These are phyloP conservation scores for Phialophora chinensis DNA, from an alignment of 2,329 filamentous ascomycete species.

Conservation along the genomic window DNA sequence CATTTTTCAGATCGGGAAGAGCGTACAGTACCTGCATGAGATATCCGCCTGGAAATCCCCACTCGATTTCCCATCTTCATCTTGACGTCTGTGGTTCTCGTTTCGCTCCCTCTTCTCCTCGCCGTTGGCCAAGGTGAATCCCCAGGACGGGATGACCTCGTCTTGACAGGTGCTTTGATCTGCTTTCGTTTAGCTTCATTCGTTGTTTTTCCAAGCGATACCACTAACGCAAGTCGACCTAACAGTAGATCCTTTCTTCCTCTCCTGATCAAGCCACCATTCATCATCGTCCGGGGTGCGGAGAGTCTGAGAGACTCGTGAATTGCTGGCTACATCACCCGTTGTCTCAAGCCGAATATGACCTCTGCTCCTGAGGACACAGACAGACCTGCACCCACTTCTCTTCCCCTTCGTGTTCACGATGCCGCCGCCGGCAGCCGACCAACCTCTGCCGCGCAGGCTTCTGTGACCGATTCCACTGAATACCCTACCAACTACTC, in stretches of 20 bases:
- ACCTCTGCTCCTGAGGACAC: conserved; percentile 16
- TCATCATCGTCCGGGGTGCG: not conserved
- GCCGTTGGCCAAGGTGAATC: not conserved
- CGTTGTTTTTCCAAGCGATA: not conserved
- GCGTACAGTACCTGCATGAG: conserved; percentile 18
- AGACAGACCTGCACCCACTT: conserved; percentile 15
- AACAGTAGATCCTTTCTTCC: not conserved
- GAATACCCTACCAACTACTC: conserved; percentile 18
- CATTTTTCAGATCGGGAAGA: not conserved
- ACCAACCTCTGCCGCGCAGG: conserved; percentile 17
- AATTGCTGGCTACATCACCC: not conserved
- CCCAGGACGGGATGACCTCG: not conserved
- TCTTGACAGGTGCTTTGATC: not conserved
- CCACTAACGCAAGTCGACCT: not conserved
- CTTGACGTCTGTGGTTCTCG: conserved; percentile 15
- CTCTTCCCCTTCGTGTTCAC: conserved; percentile 22
- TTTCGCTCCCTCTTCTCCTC: not conserved
- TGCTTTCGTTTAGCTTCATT: not conserved
- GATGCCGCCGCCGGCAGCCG: conserved; percentile 19
- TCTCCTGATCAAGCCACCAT: not conserved
- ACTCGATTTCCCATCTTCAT: not conserved
- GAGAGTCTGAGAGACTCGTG: not conserved
- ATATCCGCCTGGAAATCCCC: not conserved
- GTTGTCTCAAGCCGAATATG: conserved; percentile 19
- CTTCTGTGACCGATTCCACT: conserved; percentile 23